Base-by-base conservation (phyloP, 2,329 filamentous ascomycete genomes). In the Pseudogymnoascus sp. region DNA sequence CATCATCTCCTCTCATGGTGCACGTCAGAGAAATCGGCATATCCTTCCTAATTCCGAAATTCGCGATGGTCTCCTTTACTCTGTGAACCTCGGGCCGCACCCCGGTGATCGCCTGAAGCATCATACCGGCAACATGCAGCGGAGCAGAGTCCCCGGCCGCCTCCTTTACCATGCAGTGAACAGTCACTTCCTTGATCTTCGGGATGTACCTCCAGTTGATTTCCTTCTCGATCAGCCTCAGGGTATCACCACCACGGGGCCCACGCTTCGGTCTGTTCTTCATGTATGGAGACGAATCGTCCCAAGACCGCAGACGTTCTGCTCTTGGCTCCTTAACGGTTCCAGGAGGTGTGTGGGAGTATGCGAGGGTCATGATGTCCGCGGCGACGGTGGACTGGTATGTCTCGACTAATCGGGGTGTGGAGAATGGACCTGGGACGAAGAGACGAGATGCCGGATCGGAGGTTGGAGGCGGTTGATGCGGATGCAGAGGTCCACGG, bases 231-330 rank as follows among this genome's bases (percentile, higher is more conserved):
- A 96, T 73, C 66, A 92, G 79, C 68, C 85, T 82, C 69, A 96
- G 78, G 62, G 84, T 82, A 67, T 90, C 86, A 68, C 86, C 84
- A 68, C 95, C 95, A 71, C 93, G 85, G 4, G 95, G 95, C 1
- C 88, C 90, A 67, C 95, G 87, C 68, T 90, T 84, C 4, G 90
- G 89, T 70, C 95, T 84, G 77, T 96, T 96, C 79, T 92, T 91
- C 81, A 93, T 93, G 78, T 99, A 99, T 2, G 93, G 95, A 7
- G 91, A 96, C 62, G 88, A 90, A 70, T 88, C 93, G 65, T 93
- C 89, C 95, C 95, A 99, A 70, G 83, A 79, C 64, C 95, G 86
- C 69, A 97, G 79, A 67, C 90, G 86, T 65, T 91, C 85, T 77
- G 72, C 82, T 82, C 62, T 80, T 69, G 17, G 82, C 78, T 10